Percentiles rank a stretch among this genome's conserved stretches.
phyloP scores from a whole-genome alignment of 345 rosid genomes.

The Rhodamnia rubescens region DNA sequence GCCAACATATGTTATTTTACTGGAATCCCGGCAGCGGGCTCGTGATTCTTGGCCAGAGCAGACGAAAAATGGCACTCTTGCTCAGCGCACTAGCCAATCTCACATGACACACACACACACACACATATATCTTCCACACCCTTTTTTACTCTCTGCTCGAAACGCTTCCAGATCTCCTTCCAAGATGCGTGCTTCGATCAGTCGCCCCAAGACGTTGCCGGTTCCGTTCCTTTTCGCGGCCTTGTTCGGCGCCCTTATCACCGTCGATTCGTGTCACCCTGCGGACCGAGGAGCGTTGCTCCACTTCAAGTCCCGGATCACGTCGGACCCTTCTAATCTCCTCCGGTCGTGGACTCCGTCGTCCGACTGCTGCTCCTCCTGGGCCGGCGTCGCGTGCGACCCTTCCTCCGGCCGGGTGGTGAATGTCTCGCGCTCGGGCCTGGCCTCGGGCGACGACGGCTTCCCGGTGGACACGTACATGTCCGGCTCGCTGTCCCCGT shows the following conservation, averaged over 20 bases:
- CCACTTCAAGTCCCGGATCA: slow-evolving; percentile 36
- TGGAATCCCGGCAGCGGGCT: not conserved
- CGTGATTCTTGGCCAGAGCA: not conserved
- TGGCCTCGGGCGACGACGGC: slow-evolving; percentile 9
- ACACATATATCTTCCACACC: not conserved
- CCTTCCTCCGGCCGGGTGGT: slow-evolving; percentile 28
- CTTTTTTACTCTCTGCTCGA: not conserved
- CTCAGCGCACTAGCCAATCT: not conserved
- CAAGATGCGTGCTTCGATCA: not conserved
- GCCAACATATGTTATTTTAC: not conserved
- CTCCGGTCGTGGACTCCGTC: slow-evolving; percentile 30
- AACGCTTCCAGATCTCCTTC: not conserved
- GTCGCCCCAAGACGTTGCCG: not conserved
- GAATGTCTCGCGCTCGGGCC: slow-evolving; percentile 31
- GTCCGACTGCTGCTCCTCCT: slow-evolving; percentile 39
- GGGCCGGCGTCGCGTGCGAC: slow-evolving; percentile 45
- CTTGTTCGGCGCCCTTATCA: not conserved
- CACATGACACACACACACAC: not conserved
- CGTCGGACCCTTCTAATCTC: slow-evolving; percentile 37
- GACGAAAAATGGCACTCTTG: not conserved
- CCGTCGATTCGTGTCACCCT: slow-evolving; percentile 16
- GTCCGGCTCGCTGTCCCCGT: slow-evolving; percentile 42
- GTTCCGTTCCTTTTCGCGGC: not conserved
- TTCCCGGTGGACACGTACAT: slow-evolving; percentile 28
- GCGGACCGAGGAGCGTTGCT: slow-evolving; percentile 40